A percentile compares a stretch with the other conserved stretches of the same genome.
phyloP scores from a whole-genome alignment of 331 rosid genomes.

The Spiraea crenata region DNA sequence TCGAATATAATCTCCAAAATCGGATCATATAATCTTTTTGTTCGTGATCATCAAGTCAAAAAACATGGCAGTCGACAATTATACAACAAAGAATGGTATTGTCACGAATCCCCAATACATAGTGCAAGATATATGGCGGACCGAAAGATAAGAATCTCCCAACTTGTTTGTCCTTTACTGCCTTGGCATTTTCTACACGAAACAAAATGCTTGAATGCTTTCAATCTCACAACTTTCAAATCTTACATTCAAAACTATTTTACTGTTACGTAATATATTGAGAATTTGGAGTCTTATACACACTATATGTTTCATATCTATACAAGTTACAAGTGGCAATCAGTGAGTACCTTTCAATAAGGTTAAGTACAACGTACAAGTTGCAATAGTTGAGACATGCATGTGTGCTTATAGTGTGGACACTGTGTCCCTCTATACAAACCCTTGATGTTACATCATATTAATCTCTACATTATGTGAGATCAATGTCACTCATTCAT shows the following conservation, averaged over 20 bases:
- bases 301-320: neutral
- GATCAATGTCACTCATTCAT: neutral
- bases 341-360: neutral
- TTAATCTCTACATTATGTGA: neutral
- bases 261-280: neutral
- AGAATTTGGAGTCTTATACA: no score
- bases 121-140: no score
- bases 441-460: neutral
- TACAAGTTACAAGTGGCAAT: neutral
- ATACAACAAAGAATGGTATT: neutral
- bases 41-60: neutral
- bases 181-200: slow-evolving; percentile 33
- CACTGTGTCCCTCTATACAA: no score
- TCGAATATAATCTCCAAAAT: no score
- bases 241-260: no score
- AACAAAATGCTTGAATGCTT: slow-evolving; percentile 18
- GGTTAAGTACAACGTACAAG: neutral
- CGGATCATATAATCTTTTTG: neutral
- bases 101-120: slow-evolving; percentile 41
- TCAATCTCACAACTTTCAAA: no score
- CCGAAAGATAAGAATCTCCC: slow-evolving; percentile 31
- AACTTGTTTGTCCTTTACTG: slow-evolving; percentile 52
- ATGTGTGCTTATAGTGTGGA: no score
- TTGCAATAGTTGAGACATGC: neutral
- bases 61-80: neutral